A percentile compares a stretch with the other conserved stretches of the same genome.
These are phyloP conservation scores for Melampsora occidentalis DNA, from an alignment of 1,284 basidiomycete species.

Conservation along the genomic window DNA sequence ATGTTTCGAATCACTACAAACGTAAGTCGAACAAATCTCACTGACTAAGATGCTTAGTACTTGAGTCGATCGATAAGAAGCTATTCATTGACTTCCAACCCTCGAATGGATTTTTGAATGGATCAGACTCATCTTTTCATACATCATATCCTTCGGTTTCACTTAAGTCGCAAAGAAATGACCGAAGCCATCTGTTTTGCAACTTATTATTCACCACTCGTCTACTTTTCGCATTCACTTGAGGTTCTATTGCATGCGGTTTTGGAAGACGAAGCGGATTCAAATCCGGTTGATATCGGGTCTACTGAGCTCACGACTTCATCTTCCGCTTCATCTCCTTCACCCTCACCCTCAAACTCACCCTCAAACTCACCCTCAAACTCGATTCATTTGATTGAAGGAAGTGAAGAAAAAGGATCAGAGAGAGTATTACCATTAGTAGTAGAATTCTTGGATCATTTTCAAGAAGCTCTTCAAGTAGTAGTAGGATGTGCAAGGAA, in stretches of 20 bases:
- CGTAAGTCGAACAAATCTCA: constrained; percentile 58
- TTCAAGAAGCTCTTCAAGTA: constrained; percentile 82
- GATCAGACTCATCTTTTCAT: constrained; percentile 85
- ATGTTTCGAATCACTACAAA: constrained; percentile 89
- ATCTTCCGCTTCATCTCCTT: constrained; percentile 27
- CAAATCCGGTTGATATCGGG: constrained; percentile 15
- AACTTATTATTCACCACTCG: constrained; percentile 76
- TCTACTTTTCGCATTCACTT: constrained; percentile 89
- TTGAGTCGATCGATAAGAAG: not conserved
- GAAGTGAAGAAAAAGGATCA: constrained; percentile 33
- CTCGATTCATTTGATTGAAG: constrained; percentile 4
- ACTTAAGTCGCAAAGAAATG: constrained; percentile 69
- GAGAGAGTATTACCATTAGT: constrained; percentile 65
- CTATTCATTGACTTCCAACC: not conserved
- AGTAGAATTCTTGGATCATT: constrained; percentile 90
- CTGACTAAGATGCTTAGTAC: too few species aligned
- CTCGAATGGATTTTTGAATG: not conserved
- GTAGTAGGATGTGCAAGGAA: constrained; percentile 95
- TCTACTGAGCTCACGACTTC: not conserved
- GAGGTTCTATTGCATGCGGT: constrained; percentile 92
- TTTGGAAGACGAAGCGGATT: constrained; percentile 78
- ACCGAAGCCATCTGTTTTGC: constrained; percentile 81
- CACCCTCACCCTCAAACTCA: too few species aligned
- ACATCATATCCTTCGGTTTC: constrained; percentile 81
- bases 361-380: constrained; percentile 27